Evolutionary conservation across 2,329 filamentous ascomycete genomes (phyloP), one percentile per base, ranked within the genome.

Genomic region (Aspergillus neoniger): DNA sequence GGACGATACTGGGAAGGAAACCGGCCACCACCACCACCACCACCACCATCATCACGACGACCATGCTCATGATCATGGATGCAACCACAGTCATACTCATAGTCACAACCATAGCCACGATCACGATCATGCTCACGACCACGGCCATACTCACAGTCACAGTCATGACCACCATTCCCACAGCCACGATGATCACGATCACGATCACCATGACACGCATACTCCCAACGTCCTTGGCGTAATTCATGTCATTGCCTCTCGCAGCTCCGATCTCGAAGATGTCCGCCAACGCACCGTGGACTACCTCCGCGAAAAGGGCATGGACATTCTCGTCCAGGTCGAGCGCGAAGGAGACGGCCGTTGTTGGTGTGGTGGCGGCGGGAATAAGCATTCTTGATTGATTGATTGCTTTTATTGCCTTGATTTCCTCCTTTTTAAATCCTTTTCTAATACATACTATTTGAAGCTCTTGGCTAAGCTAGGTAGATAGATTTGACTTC

Each of bases 311-410:
- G 85, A 85, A 55, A 85, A 90, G 65, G 86, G 87, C 44, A 89
- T 97, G 77, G 88, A 96, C 69, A 86, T 92, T 12, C 87, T 96
- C 25, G 85, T 97, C 5, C 94, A 97, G 76, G 90, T 96, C 1
- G 94, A 97, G 76, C 82, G 89, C 50, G 92, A 96, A 70, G 91
- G 90, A 0, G 91, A 96, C 54, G 80, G 79, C 4, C 77, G 80
- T 59, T 88, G 86, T 70, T 88, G 86, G 86, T 88, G 86, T 71
- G 83, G 83, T 23, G 81, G 81, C 12, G 82, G 82, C 12, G 82
- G 81, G 12, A 74, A 68, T 57, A 75, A 73, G 52, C 61, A 17
- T 47, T 66, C 65, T 9, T 72, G 43, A 51, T 6, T 28, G 25
- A 25, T 28, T 28, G 25, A 28, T 1, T 28, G 25, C 25, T 28